phyloP scores from a whole-genome alignment of 164 flowering plant genomes.

The Malania oleifera region DNA sequence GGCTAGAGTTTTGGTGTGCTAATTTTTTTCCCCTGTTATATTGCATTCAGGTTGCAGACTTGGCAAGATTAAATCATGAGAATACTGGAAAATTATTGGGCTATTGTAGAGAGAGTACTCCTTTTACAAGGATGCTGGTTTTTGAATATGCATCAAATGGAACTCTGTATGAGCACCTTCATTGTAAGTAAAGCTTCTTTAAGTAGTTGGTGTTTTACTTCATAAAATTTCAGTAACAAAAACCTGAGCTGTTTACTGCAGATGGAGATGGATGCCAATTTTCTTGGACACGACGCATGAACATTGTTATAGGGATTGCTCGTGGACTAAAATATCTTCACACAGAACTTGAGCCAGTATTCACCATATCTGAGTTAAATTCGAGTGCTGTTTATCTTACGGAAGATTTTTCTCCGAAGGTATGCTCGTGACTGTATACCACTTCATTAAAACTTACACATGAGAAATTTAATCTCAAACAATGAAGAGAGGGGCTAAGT shows the following conservation, averaged over 20 bases:
- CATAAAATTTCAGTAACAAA: slow-evolving; percentile 3
- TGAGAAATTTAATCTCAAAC: neutral
- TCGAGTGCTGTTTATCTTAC: slow-evolving; percentile 81
- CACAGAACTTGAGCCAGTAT: slow-evolving; percentile 73
- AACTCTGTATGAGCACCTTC: slow-evolving; percentile 87
- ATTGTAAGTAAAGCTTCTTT: slow-evolving; percentile 49
- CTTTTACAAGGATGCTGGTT: slow-evolving; percentile 91
- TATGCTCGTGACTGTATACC: slow-evolving; percentile 15
- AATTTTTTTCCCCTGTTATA: neutral
- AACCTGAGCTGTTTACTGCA: slow-evolving; percentile 20
- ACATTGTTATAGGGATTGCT: slow-evolving; percentile 75
- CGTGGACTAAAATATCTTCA: slow-evolving; percentile 86
- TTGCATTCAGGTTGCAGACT: slow-evolving; percentile 75
- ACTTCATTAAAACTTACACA: neutral
- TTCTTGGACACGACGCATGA: slow-evolving; percentile 91
- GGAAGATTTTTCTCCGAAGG: slow-evolving; percentile 94
- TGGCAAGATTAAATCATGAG: slow-evolving; percentile 77
- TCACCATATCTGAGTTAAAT: slow-evolving; percentile 66
- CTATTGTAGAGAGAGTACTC: slow-evolving; percentile 72
- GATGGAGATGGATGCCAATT: slow-evolving; percentile 85
- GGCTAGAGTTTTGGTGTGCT: too few species aligned
- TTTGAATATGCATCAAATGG: slow-evolving; percentile 95
- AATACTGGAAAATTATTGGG: slow-evolving; percentile 79
- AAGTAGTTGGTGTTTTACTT: neutral
- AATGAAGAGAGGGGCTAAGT: neutral